Conservation (phyloP, 73 alveolate genomes). For the Vitrella brassicaformis region DNA sequence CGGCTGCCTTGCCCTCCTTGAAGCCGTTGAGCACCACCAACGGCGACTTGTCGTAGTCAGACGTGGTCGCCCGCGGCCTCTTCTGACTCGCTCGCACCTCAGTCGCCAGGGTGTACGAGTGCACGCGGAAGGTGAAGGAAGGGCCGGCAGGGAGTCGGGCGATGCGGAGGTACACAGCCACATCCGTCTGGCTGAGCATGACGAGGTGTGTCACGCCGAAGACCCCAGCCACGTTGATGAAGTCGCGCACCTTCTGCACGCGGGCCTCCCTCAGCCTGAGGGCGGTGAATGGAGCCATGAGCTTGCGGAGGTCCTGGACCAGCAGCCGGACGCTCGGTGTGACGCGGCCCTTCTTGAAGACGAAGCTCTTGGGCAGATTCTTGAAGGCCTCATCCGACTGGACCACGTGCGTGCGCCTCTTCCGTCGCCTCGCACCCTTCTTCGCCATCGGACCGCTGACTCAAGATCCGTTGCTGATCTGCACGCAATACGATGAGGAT, state of each 20-base stretch:
- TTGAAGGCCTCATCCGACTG: not conserved
- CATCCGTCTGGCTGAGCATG: constrained; percentile 68
- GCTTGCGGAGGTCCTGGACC: not conserved
- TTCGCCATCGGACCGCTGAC: too few relatives aligned
- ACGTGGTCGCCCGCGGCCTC: constrained; percentile 6
- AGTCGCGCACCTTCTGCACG: constrained; percentile 34
- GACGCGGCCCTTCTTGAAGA: not conserved
- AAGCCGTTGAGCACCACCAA: constrained; percentile 51
- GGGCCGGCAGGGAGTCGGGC: constrained; percentile 81
- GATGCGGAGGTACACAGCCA: constrained; percentile 57
- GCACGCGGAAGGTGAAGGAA: constrained; percentile 65
- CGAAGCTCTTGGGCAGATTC: not conserved
- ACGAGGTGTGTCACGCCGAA: constrained; percentile 77
- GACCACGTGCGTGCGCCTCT: too few relatives aligned
- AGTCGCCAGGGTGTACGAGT: constrained; percentile 51
- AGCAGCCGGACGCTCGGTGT: not conserved
- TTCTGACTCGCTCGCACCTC: constrained; percentile 52
- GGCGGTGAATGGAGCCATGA: not conserved
- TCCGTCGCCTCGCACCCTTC: too few relatives aligned
- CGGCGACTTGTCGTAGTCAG: constrained; percentile 35
- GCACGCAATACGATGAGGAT: too few relatives aligned
- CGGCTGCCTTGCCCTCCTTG: too few relatives aligned
- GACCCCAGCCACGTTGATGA: constrained; percentile 63
- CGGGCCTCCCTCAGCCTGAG: not conserved
- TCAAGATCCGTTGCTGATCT: too few relatives aligned